These are phyloP conservation scores for Amylostereum chailletii DNA, from an alignment of 1,284 basidiomycete genomes.

Conservation along the genomic window DNA sequence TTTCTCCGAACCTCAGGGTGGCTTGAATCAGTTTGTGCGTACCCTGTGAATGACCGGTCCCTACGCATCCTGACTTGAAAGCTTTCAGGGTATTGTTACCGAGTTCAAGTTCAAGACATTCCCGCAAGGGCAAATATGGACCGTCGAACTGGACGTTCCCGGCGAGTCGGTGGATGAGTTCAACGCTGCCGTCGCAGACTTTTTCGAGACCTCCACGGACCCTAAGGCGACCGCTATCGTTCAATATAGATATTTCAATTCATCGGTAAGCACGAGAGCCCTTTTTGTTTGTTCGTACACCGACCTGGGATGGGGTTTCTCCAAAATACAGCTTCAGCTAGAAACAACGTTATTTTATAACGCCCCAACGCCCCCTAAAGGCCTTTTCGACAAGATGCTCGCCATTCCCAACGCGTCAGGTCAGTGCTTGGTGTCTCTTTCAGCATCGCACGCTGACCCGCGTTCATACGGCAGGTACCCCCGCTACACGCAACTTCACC, in stretches of 20 bases:
- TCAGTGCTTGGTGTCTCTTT: too few species aligned
- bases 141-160: background rate
- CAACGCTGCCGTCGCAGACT: background rate
- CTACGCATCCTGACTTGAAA: too few species aligned
- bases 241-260: background rate
- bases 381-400: conserved; percentile 11
- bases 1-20: too few species aligned
- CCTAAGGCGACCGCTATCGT: background rate
- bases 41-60: background rate
- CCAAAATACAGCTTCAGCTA: too few species aligned
- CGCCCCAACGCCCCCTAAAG: conserved; percentile 6
- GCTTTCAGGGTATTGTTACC: background rate
- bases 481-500: too few species aligned
- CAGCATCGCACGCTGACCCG: too few species aligned
- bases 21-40: background rate
- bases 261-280: too few species aligned
- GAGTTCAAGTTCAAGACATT: background rate
- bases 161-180: background rate
- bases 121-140: background rate
- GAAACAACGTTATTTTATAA: conserved; percentile 7
- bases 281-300: too few species aligned
- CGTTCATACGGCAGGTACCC: too few species aligned
- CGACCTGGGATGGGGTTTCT: too few species aligned
- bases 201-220: background rate
- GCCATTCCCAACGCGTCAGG: background rate